Percentiles rank a stretch among this genome's conserved stretches.
Evolutionary conservation across 1,139 yeast genomes (phyloP).

Genomic region (Debaryomyces fabryi): DNA sequence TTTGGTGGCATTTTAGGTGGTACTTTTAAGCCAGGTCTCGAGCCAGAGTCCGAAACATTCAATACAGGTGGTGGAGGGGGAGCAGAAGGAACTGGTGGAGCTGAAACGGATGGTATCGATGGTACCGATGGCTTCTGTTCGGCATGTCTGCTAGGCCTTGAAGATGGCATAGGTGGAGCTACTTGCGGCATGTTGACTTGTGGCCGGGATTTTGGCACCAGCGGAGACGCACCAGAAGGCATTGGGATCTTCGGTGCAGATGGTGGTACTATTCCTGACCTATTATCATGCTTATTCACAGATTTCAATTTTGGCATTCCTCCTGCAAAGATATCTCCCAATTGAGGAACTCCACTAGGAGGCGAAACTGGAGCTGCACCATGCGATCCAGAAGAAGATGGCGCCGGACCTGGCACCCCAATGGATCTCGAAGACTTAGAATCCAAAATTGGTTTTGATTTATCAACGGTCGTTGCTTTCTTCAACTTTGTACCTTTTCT

Average conservation of each 20-base stretch:
- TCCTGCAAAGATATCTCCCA: constrained; percentile 83
- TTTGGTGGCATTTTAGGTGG: constrained; percentile 37
- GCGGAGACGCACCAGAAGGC: constrained; percentile 13
- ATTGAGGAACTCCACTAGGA: constrained; percentile 49
- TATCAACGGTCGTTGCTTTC: constrained; percentile 61
- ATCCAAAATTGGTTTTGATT: constrained; percentile 47
- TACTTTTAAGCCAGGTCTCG: constrained; percentile 21
- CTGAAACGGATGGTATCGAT: too few relatives aligned
- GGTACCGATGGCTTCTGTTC: too few relatives aligned
- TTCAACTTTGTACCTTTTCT: constrained; percentile 76
- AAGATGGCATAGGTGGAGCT: constrained; percentile 9
- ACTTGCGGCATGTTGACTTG: neutral
- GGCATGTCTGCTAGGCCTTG: constrained; percentile 7
- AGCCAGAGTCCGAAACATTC: constrained; percentile 18
- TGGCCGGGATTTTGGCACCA: neutral
- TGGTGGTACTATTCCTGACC: constrained; percentile 46
- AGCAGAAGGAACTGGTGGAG: constrained; percentile 19
- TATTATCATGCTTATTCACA: constrained; percentile 41
- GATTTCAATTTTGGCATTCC: constrained; percentile 82
- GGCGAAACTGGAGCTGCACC: constrained; percentile 20
- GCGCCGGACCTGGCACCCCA: constrained; percentile 12
- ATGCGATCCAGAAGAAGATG: constrained; percentile 15
- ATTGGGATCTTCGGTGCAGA: constrained; percentile 41
- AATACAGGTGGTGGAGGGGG: constrained; percentile 24
- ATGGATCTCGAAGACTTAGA: constrained; percentile 24